Evolutionary conservation across 2,329 filamentous ascomycete species (phyloP).

Genomic region (Cladosporium sp.): DNA sequence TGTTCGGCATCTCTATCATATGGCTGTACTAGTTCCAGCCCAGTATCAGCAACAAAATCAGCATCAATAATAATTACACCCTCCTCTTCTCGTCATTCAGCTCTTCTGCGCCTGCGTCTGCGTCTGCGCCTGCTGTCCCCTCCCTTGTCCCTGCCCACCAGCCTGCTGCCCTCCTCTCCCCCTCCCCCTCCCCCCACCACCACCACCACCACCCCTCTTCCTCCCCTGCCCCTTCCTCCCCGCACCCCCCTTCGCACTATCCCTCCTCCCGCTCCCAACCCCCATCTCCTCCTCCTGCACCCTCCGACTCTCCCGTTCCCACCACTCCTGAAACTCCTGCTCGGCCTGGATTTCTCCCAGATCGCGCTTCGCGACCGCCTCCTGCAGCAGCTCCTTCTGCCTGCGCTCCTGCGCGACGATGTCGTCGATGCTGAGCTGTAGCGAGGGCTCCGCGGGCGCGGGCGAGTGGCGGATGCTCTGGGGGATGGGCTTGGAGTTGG

Average conservation of each 20-base stretch:
- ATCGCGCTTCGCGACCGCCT: conserved; percentile 80
- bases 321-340: conserved; percentile 95
- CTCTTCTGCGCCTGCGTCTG: conserved; percentile 6
- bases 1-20: too few species aligned
- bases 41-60: too few species aligned
- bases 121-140: too few species aligned
- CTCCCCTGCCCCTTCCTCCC: conserved; percentile 11
- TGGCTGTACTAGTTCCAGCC: too few species aligned
- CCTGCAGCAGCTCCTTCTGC: conserved; percentile 75
- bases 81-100: neutral
- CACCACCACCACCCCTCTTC: conserved; percentile 16
- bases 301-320: conserved; percentile 75
- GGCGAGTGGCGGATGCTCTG: conserved; percentile 48
- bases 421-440: conserved; percentile 73
- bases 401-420: conserved; percentile 82
- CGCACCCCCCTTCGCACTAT: neutral
- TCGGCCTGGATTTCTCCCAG: conserved; percentile 94
- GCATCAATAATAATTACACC: too few species aligned
- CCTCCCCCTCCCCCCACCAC: conserved; percentile 1
- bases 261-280: neutral
- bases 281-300: conserved; percentile 35
- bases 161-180: neutral
- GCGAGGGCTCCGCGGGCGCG: conserved; percentile 55
- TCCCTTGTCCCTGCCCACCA: neutral
- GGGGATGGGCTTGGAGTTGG: conserved; percentile 32